Percentiles rank a stretch among this genome's conserved stretches.
These are phyloP conservation scores for Dacryopinax primogenitus DNA, from an alignment of 768 basidiomycete genomes.

Conservation along the genomic window DNA sequence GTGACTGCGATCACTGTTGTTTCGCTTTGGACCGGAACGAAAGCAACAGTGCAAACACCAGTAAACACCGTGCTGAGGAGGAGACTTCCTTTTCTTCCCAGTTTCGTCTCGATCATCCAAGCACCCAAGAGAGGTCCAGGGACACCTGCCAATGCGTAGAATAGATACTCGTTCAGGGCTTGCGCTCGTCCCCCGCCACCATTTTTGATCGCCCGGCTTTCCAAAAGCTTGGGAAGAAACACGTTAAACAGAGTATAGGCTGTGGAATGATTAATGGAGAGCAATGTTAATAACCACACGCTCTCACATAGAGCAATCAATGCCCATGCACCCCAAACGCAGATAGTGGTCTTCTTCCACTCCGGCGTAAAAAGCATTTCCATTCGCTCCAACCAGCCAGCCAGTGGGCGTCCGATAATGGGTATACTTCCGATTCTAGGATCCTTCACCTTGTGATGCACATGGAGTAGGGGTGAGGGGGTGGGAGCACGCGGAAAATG, in stretches of 20 bases:
- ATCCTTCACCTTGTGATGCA: conserved; percentile 29
- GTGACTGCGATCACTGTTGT: conserved; percentile 53
- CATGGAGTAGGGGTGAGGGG: conserved; percentile 17
- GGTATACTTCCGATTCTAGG: not conserved
- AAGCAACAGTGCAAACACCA: conserved; percentile 57
- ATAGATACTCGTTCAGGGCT: conserved; percentile 68
- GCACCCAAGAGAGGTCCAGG: conserved; percentile 86
- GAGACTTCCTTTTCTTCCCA: conserved; percentile 54
- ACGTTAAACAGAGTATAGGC: conserved; percentile 91
- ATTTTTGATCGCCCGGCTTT: conserved; percentile 34
- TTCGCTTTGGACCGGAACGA: conserved; percentile 45
- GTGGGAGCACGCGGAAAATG: not conserved
- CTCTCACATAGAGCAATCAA: conserved; percentile 59
- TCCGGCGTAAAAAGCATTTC: conserved; percentile 58
- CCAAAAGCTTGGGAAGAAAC: conserved; percentile 73
- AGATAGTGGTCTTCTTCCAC: conserved; percentile 61
- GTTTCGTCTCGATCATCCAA: conserved; percentile 51
- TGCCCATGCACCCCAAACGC: conserved; percentile 71
- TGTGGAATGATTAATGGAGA: conserved; percentile 22
- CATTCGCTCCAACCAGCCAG: conserved; percentile 57
- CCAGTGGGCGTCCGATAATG: conserved; percentile 40
- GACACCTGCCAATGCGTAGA: conserved; percentile 72
- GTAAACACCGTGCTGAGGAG: conserved; percentile 66
- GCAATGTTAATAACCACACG: conserved; percentile 7
- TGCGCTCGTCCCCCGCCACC: conserved; percentile 31